Evolutionary conservation across 2,329 filamentous ascomycete species (phyloP).

Genomic region (Penicillium sp.): DNA sequence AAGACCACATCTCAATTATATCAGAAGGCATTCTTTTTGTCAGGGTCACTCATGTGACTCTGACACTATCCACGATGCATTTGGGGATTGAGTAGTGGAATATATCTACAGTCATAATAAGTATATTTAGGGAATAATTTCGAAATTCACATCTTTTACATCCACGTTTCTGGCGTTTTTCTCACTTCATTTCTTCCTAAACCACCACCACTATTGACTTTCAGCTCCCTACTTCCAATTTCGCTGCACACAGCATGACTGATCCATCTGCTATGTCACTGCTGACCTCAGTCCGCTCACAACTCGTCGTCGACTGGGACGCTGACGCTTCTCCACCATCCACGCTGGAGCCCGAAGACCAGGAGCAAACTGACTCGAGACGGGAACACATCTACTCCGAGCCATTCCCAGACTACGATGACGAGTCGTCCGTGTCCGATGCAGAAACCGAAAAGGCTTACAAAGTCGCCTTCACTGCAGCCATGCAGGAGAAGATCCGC

Average conservation of each 20-base stretch:
- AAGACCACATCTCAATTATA: slow-evolving; percentile 28
- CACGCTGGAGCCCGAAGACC: background rate
- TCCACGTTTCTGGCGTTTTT: background rate
- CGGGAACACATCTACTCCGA: background rate
- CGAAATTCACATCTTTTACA: background rate
- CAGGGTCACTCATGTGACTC: no score
- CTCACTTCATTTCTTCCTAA: background rate
- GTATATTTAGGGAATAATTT: background rate
- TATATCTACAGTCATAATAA: slow-evolving; percentile 14
- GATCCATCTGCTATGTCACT: background rate
- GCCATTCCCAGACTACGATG: background rate
- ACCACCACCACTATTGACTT: background rate
- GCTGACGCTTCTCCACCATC: background rate
- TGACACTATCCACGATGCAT: slow-evolving; percentile 25
- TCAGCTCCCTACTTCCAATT: background rate
- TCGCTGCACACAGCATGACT: slow-evolving; percentile 1
- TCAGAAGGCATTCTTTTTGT: slow-evolving; percentile 3
- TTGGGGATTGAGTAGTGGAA: slow-evolving; percentile 25
- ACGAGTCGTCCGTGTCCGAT: background rate
- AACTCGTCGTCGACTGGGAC: slow-evolving; percentile 10
- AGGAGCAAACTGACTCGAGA: background rate
- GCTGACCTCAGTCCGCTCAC: slow-evolving; percentile 9
- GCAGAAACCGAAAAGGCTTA: slow-evolving; percentile 5
- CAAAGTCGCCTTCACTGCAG: slow-evolving; percentile 24
- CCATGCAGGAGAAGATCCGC: slow-evolving; percentile 22